Conservation (phyloP, 2,329 filamentous ascomycete genomes). For the Pseudofabraea citricarpa region DNA sequence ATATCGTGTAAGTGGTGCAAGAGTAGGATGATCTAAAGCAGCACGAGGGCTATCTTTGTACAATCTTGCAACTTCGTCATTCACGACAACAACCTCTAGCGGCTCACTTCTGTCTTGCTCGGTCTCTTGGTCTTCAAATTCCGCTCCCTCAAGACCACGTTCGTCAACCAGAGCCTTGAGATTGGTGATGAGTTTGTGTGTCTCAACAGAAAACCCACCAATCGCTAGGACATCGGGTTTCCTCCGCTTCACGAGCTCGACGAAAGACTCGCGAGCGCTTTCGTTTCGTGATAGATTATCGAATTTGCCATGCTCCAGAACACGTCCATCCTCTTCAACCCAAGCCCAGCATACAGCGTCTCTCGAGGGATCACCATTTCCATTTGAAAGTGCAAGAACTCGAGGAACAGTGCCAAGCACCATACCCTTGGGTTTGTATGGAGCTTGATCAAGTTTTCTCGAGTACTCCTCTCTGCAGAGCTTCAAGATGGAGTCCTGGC, state of each 20-base stretch:
- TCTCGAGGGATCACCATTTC: constrained; percentile 65
- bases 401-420: constrained; percentile 82
- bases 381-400: constrained; percentile 82
- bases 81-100: constrained; percentile 85
- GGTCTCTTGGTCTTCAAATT: constrained; percentile 77
- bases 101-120: constrained; percentile 71
- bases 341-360: constrained; percentile 89
- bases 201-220: constrained; percentile 83
- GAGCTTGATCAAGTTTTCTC: constrained; percentile 88
- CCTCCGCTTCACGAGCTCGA: constrained; percentile 72
- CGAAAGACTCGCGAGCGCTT: constrained; percentile 63
- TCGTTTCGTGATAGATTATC: constrained; percentile 70
- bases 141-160: constrained; percentile 70
- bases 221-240: constrained; percentile 88
- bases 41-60: constrained; percentile 89
- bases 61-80: constrained; percentile 93
- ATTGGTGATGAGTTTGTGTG: constrained; percentile 76
- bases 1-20: constrained; percentile 77
- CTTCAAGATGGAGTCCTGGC: constrained; percentile 87
- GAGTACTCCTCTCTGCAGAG: constrained; percentile 85
- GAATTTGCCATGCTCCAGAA: constrained; percentile 86
- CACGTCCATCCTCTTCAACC: constrained; percentile 86
- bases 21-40: constrained; percentile 71
- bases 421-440: constrained; percentile 92
- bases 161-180: constrained; percentile 74